These are phyloP conservation scores for Phaseolus coccineus DNA, from an alignment of 331 rosid species.

Conservation along the genomic window DNA sequence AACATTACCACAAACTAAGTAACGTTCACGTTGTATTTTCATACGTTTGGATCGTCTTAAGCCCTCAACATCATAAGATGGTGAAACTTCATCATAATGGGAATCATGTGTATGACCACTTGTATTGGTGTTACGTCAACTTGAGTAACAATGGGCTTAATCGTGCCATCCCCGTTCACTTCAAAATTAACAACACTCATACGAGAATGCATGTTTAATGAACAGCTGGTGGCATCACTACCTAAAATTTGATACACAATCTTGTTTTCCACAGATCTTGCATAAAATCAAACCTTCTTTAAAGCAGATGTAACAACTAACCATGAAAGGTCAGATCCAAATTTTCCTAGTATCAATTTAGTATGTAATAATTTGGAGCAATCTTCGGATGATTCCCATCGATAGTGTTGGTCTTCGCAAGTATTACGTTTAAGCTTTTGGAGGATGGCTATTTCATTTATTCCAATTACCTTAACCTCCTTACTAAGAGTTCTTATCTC, in stretches of 20 bases:
- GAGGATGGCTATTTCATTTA: not conserved
- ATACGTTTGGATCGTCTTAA: not conserved
- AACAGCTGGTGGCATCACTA: not conserved
- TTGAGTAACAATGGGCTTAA: not conserved
- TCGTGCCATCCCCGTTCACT: not conserved
- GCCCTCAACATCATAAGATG: not conserved
- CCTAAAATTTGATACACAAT: conserved; percentile 8
- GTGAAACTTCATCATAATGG: not conserved
- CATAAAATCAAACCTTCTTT: not conserved
- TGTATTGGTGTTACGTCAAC: not conserved
- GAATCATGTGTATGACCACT: not conserved
- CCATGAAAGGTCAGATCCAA: conserved; percentile 5
- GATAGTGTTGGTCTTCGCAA: not conserved
- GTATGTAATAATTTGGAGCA: not conserved
- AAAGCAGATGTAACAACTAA: not conserved
- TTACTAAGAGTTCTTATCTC: not conserved
- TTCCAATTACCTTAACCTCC: not conserved
- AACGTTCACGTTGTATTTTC: not conserved
- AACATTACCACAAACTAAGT: not conserved
- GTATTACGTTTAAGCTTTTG: not conserved
- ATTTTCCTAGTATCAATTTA: not conserved
- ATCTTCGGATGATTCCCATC: not conserved
- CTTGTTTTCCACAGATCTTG: not conserved
- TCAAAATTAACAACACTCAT: not conserved
- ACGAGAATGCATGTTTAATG: not conserved